These are phyloP conservation scores for Colletotrichum somersetense DNA, from an alignment of 2,329 filamentous ascomycete species.

Conservation along the genomic window DNA sequence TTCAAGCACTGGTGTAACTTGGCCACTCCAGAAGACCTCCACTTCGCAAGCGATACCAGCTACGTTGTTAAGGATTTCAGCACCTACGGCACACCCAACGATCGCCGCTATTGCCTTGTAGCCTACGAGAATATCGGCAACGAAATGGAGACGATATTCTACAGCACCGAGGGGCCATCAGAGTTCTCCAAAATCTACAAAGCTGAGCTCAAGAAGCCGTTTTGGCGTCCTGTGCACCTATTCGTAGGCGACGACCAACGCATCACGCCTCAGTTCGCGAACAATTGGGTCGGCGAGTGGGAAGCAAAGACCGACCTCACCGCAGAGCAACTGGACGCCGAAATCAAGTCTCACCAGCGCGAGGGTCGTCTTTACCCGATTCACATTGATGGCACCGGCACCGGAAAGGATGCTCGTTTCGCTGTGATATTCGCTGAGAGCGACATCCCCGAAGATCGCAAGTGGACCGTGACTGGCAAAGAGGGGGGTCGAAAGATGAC, in stretches of 20 bases:
- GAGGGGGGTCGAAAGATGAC: neutral
- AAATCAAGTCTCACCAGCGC: neutral
- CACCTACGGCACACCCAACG: conserved; percentile 35
- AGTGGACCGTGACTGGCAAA: conserved; percentile 37
- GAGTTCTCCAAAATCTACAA: conserved; percentile 27
- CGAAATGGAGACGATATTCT: conserved; percentile 31
- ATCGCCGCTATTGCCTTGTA: conserved; percentile 37
- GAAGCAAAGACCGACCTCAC: conserved; percentile 28
- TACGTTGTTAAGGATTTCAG: conserved; percentile 30
- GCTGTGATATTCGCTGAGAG: conserved; percentile 41
- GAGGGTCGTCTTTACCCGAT: conserved; percentile 29
- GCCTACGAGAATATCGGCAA: conserved; percentile 38
- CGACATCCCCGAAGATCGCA: conserved; percentile 10
- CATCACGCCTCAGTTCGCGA: conserved; percentile 38
- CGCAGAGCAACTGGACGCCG: conserved; percentile 3
- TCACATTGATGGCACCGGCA: conserved; percentile 37
- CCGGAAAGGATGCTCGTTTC: conserved; percentile 25
- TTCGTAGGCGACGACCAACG: conserved; percentile 36
- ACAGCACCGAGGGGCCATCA: conserved; percentile 1
- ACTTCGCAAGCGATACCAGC: neutral
- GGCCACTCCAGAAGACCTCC: conserved; percentile 14
- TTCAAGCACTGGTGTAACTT: conserved; percentile 35
- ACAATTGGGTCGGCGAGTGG: conserved; percentile 40
- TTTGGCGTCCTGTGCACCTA: conserved; percentile 39
- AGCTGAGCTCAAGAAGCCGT: conserved; percentile 34